Evolutionary conservation across 1,284 basidiomycete genomes (phyloP).

Genomic region (Ceratobasidium sp.): DNA sequence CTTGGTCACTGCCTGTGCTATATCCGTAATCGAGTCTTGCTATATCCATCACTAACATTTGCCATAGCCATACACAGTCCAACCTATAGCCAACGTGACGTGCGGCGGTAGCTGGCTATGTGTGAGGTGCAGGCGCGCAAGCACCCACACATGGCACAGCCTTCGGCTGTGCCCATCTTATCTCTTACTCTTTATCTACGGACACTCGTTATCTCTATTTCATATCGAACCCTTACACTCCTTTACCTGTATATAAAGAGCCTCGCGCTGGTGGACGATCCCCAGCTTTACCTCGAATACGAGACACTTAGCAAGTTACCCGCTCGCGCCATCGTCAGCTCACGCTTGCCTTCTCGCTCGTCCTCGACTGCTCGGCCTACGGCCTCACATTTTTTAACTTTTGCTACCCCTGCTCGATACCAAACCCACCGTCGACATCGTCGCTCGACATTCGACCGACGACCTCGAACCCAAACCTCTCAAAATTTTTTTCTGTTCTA

Average conservation of each 20-base stretch:
- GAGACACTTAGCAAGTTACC: constrained; percentile 4
- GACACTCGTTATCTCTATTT: neutral
- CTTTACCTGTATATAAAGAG: too few species aligned
- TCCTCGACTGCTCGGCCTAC: neutral
- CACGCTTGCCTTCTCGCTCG: neutral
- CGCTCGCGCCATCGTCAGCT: neutral
- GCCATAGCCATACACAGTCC: too few species aligned
- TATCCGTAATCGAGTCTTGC: too few species aligned
- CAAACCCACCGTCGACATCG: neutral
- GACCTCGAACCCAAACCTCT: neutral
- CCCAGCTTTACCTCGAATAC: neutral
- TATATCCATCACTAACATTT: too few species aligned
- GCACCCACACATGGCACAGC: neutral
- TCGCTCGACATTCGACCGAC: neutral
- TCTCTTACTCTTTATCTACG: neutral
- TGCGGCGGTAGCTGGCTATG: too few species aligned
- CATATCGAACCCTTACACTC: neutral
- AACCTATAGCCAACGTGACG: too few species aligned
- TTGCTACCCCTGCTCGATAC: neutral
- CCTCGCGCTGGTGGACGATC: too few species aligned
- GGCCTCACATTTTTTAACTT: constrained; percentile 29
- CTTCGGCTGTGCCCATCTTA: neutral
- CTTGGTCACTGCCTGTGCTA: too few species aligned
- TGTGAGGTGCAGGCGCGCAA: neutral
- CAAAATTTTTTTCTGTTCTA: constrained; percentile 1